phyloP scores from a whole-genome alignment of 2,329 filamentous ascomycete species.

The Aulographum hederae region DNA sequence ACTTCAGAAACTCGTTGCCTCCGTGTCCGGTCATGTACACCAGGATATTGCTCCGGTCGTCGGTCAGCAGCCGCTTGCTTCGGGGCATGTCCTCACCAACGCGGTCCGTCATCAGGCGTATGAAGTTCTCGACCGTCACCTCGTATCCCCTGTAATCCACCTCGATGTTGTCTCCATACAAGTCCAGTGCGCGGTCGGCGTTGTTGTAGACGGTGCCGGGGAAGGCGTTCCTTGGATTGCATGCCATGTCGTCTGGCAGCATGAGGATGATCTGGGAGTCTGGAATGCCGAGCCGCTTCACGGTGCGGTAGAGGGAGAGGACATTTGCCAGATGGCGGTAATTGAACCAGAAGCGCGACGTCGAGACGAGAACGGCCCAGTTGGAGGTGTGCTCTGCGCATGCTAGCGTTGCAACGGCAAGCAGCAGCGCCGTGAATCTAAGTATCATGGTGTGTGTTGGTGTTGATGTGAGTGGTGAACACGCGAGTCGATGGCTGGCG shows the following conservation, averaged over 20 bases:
- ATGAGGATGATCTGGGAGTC: slow-evolving; percentile 99
- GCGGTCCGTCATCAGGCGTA: slow-evolving; percentile 81
- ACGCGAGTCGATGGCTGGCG: too few species aligned
- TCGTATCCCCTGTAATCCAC: slow-evolving; percentile 97
- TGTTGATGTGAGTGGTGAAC: too few species aligned
- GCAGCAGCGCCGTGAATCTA: neutral
- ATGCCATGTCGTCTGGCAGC: slow-evolving; percentile 99
- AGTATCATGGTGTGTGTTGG: neutral
- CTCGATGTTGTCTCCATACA: slow-evolving; percentile 98
- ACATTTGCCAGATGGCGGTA: slow-evolving; percentile 97
- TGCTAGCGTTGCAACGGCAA: slow-evolving; percentile 16
- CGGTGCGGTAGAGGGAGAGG: slow-evolving; percentile 89
- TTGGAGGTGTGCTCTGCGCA: slow-evolving; percentile 80
- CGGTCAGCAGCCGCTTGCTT: slow-evolving; percentile 83
- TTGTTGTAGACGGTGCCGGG: slow-evolving; percentile 98
- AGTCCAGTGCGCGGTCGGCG: slow-evolving; percentile 80
- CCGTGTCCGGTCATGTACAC: slow-evolving; percentile 99
- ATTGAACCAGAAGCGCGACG: slow-evolving; percentile 99
- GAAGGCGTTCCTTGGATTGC: slow-evolving; percentile 96
- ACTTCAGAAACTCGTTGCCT: slow-evolving; percentile 94
- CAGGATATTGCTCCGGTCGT: slow-evolving; percentile 88
- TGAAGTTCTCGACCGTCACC: slow-evolving; percentile 98
- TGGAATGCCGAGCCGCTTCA: slow-evolving; percentile 92
- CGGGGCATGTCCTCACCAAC: slow-evolving; percentile 88
- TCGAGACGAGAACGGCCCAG: slow-evolving; percentile 97